A percentile compares a stretch with the other conserved stretches of the same genome.
Evolutionary conservation across 805 yeast genomes (phyloP).

Genomic region (Kluyveromyces nonfermentans): DNA sequence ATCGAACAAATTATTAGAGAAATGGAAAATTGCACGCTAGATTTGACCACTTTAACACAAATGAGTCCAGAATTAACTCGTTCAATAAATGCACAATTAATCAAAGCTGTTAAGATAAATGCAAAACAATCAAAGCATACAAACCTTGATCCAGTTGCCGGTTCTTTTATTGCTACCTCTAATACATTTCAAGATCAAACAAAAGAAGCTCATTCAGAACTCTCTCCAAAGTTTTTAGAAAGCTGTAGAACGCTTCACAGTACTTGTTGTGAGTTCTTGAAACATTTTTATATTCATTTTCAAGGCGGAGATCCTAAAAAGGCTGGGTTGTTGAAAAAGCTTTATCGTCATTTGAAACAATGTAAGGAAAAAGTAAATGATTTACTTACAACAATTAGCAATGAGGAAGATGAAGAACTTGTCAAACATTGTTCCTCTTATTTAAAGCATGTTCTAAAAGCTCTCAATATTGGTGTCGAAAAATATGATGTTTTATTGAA

Average conservation of each 20-base stretch:
- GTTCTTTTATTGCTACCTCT: slow-evolving; percentile 15
- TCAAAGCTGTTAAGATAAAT: slow-evolving; percentile 41
- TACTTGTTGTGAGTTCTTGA: slow-evolving; percentile 64
- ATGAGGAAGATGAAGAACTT: slow-evolving; percentile 22
- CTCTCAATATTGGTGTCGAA: slow-evolving; percentile 38
- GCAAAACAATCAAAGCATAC: slow-evolving; percentile 41
- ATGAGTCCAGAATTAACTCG: slow-evolving; percentile 16
- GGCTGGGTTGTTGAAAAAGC: slow-evolving; percentile 34
- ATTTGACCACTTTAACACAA: slow-evolving; percentile 13
- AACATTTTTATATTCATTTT: slow-evolving; percentile 65
- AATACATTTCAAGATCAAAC: slow-evolving; percentile 17
- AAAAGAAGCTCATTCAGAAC: slow-evolving; percentile 25
- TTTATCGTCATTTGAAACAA: slow-evolving; percentile 39
- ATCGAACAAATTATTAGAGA: slow-evolving; percentile 3
- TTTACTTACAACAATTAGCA: slow-evolving; percentile 22
- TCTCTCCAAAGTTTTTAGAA: slow-evolving; percentile 36
- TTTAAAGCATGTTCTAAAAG: slow-evolving; percentile 36
- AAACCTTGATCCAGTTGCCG: slow-evolving; percentile 18
- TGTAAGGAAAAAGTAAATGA: slow-evolving; percentile 36
- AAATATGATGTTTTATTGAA: slow-evolving; percentile 30
- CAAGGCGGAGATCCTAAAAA: slow-evolving; percentile 40
- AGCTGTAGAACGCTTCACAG: slow-evolving; percentile 53
- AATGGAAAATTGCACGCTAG: slow-evolving; percentile 6
- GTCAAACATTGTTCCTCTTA: slow-evolving; percentile 26
- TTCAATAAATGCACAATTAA: slow-evolving; percentile 33